These are phyloP conservation scores for Cucurbita maxima DNA, from an alignment of 306 rosid species.

Conservation along the genomic window DNA sequence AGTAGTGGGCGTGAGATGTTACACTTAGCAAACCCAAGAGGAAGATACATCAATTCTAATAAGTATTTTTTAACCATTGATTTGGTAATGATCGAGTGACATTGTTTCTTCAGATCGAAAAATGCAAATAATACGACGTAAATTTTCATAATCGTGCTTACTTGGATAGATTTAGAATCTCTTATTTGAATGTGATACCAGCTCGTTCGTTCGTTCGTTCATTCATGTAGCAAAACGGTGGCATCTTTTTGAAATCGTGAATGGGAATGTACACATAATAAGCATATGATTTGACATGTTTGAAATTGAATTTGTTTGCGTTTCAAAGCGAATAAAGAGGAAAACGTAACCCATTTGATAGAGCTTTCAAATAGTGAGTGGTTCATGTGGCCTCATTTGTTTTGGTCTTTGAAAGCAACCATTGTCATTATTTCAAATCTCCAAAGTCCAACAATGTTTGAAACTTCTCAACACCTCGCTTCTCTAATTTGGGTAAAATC, in stretches of 20 bases:
- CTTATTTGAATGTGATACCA: too few relatives aligned
- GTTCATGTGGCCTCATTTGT: not conserved
- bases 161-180: too few relatives aligned
- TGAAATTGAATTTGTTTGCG: not conserved
- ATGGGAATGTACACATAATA: too few relatives aligned
- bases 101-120: too few relatives aligned
- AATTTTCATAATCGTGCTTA: too few relatives aligned
- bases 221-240: not conserved
- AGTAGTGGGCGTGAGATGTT: fast-evolving
- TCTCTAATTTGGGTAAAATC: not conserved
- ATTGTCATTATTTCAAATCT: not conserved
- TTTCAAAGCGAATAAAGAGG: not conserved
- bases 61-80: too few relatives aligned
- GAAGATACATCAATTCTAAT: too few relatives aligned
- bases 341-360: not conserved
- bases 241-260: too few relatives aligned
- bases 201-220: too few relatives aligned
- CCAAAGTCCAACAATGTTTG: not conserved
- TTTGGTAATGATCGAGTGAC: too few relatives aligned
- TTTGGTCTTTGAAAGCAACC: not conserved
- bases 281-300: not conserved
- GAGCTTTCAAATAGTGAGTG: not conserved
- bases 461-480: not conserved
- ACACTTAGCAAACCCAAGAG: too few relatives aligned
- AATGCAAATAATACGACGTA: too few relatives aligned